phyloP scores from a whole-genome alignment of 371 early-diverging fungal species.

The Rhizopus sp. region DNA sequence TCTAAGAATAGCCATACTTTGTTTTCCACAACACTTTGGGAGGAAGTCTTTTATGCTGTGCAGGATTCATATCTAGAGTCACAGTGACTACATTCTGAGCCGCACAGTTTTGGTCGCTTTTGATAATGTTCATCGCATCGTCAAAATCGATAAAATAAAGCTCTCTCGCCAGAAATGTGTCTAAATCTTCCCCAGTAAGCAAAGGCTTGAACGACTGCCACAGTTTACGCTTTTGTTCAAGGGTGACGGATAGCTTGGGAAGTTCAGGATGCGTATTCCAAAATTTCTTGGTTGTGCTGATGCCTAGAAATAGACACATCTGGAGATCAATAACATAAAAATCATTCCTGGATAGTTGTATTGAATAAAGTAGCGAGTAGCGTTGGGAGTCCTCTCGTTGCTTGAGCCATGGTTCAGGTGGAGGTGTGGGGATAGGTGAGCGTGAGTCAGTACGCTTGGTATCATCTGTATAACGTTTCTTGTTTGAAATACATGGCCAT shows the following conservation, averaged over 20 bases:
- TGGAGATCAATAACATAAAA: slow-evolving; percentile 72
- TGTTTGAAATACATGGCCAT: neutral
- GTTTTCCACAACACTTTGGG: neutral
- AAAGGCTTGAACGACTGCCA: slow-evolving; percentile 68
- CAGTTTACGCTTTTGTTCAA: slow-evolving; percentile 60
- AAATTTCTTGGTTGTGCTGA: slow-evolving; percentile 41
- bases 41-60: slow-evolving; percentile 17
- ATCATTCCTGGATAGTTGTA: slow-evolving; percentile 45
- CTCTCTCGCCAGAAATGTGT: slow-evolving; percentile 55
- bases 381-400: slow-evolving; percentile 19
- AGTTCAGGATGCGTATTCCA: slow-evolving; percentile 59
- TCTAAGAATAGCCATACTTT: neutral
- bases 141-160: slow-evolving; percentile 69
- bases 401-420: slow-evolving; percentile 40
- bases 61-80: slow-evolving; percentile 64
- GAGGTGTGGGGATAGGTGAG: slow-evolving; percentile 48
- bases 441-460: slow-evolving; percentile 14
- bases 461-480: slow-evolving; percentile 1
- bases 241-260: slow-evolving; percentile 46
- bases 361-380: slow-evolving; percentile 59
- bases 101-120: slow-evolving; percentile 59
- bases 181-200: slow-evolving; percentile 36
- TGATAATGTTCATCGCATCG: slow-evolving; percentile 59
- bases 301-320: slow-evolving; percentile 59
- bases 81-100: slow-evolving; percentile 66